Base-by-base conservation (phyloP, 2,329 filamentous ascomycete genomes). In the Shiraia sp. region DNA sequence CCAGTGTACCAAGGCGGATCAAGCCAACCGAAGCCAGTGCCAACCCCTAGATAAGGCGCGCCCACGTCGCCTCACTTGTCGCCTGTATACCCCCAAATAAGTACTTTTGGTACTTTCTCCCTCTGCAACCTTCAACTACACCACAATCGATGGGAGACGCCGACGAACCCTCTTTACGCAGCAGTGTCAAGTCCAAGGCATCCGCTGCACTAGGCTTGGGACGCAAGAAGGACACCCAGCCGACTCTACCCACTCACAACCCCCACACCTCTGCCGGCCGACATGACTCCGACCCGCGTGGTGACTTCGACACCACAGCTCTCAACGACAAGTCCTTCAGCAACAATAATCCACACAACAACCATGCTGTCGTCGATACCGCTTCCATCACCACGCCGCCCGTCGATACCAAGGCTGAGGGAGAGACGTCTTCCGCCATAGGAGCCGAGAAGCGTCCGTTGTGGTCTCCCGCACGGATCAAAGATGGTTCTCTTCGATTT, bases 391-490 rank as follows among this genome's bases (percentile, higher is more conserved):
- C 68, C 59, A 53, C 70, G 59, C 61, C 69, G 57, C 60, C 69
- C 59, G 37, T 69, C 66, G 70, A 73, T 70, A 73, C 75, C 70
- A 63, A 74, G 66, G 65, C 61, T 74, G 68, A 73, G 71, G 70
- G 76, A 75, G 63, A 70, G 73, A 63, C 72, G 75, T 47, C 75
- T 79, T 36, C 79, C 77, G 38, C 78, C 78, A 55, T 80, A 79
- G 71, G 61, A 45, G 34, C 48, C 24, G 50, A 55, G 19, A 75
- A 76, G 65, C 69, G 69, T 44, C 69, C 72, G 52, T 67, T 82
- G 46, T 50, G 42, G 34, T 55, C 52, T 14, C 47, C 72, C 26
- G 65, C 69, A 41, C 77, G 81, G 55, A 72, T 80, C 54, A 75
- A 69, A 49, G 69, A 77, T 53, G 74, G 75, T 45, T 72, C 72